Conservation (phyloP, 139 green algal genomes). For the Microglena sp. region DNA sequence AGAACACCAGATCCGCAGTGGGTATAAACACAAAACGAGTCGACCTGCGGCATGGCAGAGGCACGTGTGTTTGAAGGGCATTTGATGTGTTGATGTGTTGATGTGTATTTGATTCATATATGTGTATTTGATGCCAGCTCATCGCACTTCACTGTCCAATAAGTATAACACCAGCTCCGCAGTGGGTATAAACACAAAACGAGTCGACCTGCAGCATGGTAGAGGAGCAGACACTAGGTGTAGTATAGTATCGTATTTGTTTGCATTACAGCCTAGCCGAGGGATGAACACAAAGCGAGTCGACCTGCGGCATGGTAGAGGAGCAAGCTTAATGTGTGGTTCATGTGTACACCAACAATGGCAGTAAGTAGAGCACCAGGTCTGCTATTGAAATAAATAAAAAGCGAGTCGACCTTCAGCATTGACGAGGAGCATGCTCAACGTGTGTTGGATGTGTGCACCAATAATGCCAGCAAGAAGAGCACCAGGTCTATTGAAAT, state of each 20-base stretch:
- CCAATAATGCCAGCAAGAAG: background rate
- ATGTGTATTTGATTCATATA: constrained; percentile 37
- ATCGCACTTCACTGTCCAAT: no score
- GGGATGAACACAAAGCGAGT: constrained; percentile 41
- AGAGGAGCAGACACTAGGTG: background rate
- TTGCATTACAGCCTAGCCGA: no score
- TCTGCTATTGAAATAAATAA: constrained; percentile 30
- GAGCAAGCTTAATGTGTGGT: background rate
- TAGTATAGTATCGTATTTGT: no score
- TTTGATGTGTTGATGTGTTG: no score
- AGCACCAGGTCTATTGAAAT: constrained; percentile 12
- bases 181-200: constrained; percentile 44
- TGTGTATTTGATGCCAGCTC: constrained; percentile 49
- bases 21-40: constrained; percentile 40
- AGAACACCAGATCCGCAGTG: no score
- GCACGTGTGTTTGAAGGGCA: no score
- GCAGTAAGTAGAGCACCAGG: constrained; percentile 55
- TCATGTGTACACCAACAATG: constrained; percentile 55
- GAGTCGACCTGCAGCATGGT: constrained; percentile 16
- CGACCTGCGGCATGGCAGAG: constrained; percentile 11
- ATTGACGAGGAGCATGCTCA: no score
- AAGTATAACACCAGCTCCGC: no score
- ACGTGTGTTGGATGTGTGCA: background rate
- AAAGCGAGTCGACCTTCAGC: constrained; percentile 11
- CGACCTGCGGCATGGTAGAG: constrained; percentile 11